Percentiles rank a stretch among this genome's conserved stretches.
phyloP scores from a whole-genome alignment of 352 stramenopile species.

The Pythium oligandrum region DNA sequence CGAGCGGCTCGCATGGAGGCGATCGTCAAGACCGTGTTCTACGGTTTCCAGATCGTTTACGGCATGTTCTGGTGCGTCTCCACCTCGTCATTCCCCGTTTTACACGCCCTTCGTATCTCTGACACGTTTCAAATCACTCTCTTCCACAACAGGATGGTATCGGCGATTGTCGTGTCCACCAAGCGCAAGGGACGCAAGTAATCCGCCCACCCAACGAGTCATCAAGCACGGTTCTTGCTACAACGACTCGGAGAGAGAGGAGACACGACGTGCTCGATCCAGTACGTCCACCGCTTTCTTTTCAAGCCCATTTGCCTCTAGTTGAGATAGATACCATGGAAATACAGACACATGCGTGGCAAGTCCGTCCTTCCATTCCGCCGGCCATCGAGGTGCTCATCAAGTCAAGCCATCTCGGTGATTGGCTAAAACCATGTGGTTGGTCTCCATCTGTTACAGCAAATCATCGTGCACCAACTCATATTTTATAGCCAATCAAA shows the following conservation, averaged over 20 bases:
- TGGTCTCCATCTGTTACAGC: too few species aligned
- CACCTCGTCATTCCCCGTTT: not conserved
- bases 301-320: too few species aligned
- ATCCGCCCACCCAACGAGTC: not conserved
- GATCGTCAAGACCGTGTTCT: slow-evolving; percentile 84
- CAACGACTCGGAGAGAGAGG: slow-evolving; percentile 1
- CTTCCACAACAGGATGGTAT: slow-evolving; percentile 66
- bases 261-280: not conserved
- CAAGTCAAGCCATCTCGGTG: too few species aligned
- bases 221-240: not conserved
- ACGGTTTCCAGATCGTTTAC: slow-evolving; percentile 85
- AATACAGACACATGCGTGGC: too few species aligned
- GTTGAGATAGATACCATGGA: too few species aligned
- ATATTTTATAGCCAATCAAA: too few species aligned
- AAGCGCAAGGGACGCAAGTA: slow-evolving; percentile 33
- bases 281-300: too few species aligned
- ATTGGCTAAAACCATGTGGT: too few species aligned
- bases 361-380: too few species aligned
- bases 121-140: not conserved
- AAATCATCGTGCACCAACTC: too few species aligned
- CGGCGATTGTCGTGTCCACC: slow-evolving; percentile 69
- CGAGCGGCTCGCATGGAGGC: slow-evolving; percentile 70
- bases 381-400: too few species aligned
- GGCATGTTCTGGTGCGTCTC: slow-evolving; percentile 82
- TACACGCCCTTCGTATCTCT: not conserved